A percentile compares a stretch with the other conserved stretches of the same genome.
phyloP scores from a whole-genome alignment of 441 rosid species.

The Kokia cookei region DNA sequence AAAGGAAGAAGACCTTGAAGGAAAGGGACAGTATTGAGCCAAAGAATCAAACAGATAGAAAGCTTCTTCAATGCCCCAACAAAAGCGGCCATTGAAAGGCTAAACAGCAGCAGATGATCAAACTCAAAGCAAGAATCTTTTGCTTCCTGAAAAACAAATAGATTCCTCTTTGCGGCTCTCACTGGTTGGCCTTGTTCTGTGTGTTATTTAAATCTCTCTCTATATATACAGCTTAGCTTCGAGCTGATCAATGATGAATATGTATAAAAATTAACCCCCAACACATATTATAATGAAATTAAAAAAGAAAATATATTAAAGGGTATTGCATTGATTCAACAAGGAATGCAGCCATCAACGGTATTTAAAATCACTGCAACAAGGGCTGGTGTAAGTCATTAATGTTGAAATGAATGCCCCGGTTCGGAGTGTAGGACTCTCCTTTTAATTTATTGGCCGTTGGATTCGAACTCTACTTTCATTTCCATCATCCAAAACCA shows the following conservation, averaged over 20 bases:
- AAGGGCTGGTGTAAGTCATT: constrained; percentile 32
- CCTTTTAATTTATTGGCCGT: neutral
- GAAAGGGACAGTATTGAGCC: constrained; percentile 26
- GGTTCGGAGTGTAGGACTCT: constrained; percentile 21
- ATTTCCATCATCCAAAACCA: neutral
- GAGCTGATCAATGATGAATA: neutral
- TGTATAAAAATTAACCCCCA: neutral
- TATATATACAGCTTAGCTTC: constrained; percentile 2
- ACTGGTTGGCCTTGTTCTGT: constrained; percentile 62
- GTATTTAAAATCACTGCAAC: constrained; percentile 19
- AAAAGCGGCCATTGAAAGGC: constrained; percentile 60
- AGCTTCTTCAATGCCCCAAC: constrained; percentile 17
- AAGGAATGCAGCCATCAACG: constrained; percentile 1
- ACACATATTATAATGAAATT: neutral
- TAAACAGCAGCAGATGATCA: constrained; percentile 14
- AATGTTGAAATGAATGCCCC: constrained; percentile 34
- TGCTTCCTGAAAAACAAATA: constrained; percentile 5
- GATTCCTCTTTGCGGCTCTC: constrained; percentile 41
- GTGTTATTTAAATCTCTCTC: constrained; percentile 15
- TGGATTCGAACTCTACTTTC: constrained; percentile 3
- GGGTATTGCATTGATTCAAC: neutral
- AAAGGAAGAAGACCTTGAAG: constrained; percentile 36
- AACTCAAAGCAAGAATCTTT: constrained; percentile 7
- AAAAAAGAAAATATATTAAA: neutral
- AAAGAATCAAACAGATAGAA: constrained; percentile 18